Base-by-base conservation (phyloP, 2,329 filamentous ascomycete genomes). In the Arthrobotrys iridis region DNA sequence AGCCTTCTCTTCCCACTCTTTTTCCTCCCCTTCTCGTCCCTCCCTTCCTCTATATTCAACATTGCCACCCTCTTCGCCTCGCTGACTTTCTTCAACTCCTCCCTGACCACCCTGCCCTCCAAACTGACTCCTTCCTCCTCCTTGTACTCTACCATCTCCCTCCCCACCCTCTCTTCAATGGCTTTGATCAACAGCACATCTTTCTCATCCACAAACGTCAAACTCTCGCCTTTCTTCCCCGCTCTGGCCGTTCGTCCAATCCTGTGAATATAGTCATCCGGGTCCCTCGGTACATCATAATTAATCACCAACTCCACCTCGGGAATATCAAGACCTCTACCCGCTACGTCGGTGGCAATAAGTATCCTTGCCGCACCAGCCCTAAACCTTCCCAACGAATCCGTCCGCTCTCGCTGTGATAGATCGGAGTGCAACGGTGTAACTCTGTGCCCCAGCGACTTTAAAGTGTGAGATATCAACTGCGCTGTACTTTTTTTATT, bases 191-290 rank as follows among this genome's bases (percentile, higher is more conserved):
- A 86, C 79, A 93, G 89, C 0, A 98, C 93, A 82, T 99, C 95
- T 70, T 94, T 87, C 85, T 98, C 94, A 1, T 95, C 94, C 1
- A 99, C 90, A 79, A 99, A 88, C 1, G 92, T 96, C 13, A 97
- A 88, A 3, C 91, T 89, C 77, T 93, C 90, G 79, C 95, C 95
- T 62, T 86, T 86, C 46, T 93, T 88, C 0, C 95, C 95, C 0
- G 95, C 95, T 87, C 95, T 90, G 2, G 95, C 95, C 10, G 95
- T 99, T 83, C 95, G 90, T 82, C 95, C 95, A 58, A 97, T 94
- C 10, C 95, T 89, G 84, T 99, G 95, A 78, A 99, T 95, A 82
- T 99, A 99, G 83, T 97, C 94, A 81, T 97, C 93, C 2, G 94
- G 93, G 81, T 97, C 93, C n/a, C 94, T 89, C 0, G 95, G 95